These are phyloP conservation scores for Penicillium fuscoglaucum DNA, from an alignment of 2,329 filamentous ascomycete species.

Conservation along the genomic window DNA sequence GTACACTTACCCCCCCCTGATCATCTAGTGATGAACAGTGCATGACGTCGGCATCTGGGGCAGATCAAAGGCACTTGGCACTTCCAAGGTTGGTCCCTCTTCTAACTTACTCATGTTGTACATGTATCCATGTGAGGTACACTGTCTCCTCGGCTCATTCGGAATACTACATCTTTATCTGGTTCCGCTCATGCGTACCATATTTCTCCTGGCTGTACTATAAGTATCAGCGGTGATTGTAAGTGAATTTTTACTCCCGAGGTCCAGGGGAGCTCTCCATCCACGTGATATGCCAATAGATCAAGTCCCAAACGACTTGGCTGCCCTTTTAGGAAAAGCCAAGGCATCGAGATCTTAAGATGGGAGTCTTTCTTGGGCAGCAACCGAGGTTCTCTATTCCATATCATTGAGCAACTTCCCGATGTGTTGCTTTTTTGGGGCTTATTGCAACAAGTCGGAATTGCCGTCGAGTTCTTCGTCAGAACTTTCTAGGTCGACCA, in stretches of 20 bases:
- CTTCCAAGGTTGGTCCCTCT: not conserved
- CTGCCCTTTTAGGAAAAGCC: no score
- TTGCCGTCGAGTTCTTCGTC: not conserved
- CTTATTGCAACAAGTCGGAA: not conserved
- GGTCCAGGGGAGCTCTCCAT: not conserved
- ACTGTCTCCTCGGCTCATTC: not conserved
- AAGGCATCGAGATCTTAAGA: no score
- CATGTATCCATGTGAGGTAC: no score
- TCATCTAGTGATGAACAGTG: constrained; percentile 15
- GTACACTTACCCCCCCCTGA: constrained; percentile 15
- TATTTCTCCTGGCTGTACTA: no score
- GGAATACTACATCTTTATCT: not conserved
- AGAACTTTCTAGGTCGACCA: not conserved
- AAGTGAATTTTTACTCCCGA: not conserved
- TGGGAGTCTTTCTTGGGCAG: no score
- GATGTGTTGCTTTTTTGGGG: no score
- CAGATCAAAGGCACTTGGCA: not conserved
- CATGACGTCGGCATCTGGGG: constrained; percentile 22
- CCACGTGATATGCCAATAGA: no score
- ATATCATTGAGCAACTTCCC: no score
- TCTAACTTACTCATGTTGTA: no score
- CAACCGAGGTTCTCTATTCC: no score
- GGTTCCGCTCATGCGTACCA: not conserved
- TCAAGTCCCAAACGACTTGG: no score
- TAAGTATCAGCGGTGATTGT: not conserved